Base-by-base conservation (phyloP, 306 rosid species). In the Vigna hirtella region DNA sequence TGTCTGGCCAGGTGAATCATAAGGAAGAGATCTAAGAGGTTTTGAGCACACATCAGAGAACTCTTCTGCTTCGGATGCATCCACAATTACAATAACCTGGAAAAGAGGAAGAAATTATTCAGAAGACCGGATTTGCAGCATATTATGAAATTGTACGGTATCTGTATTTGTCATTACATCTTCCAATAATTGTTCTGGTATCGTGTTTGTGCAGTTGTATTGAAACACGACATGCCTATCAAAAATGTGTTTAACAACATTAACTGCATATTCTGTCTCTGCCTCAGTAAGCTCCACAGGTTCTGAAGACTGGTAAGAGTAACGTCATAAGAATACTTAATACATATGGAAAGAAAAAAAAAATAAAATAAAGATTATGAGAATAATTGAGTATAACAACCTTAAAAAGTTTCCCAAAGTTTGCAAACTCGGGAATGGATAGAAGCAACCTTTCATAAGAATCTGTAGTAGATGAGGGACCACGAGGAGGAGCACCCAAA, bases 211-310 rank as follows among this genome's bases (percentile, higher is more conserved):
- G 94, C 97, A 89, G 93, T 93, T 95, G 88, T 87, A 95, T 85
- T 95, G 99, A 89, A 95, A 89, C 86, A 93, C 96, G 50, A 95
- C 86, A 85, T 95, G 97, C 32, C 85, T 78, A 83, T 93, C 96
- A 79, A 93, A 95, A 61, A 95, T 90, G 84, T 93, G 98, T 86
- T 95, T 95, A 67, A 95, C 99, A 79, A 83, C 98, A 83, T 91
- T 95, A 76, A 95, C 98, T 64, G 98, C 93, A 79, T 93, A 95
- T 88, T 93, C 99, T 13, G 98, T 93, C 88, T 93, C 98, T 12
- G 98, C 93, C 87, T 95, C 98, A 59, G 99, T 91, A 57, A 95
- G 94, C 83, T 95, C 99, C 91, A 95, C 98, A 36, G 96, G 96
- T 85, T 90, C 91, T 59, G 97, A 91, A 79, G 99, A 91, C 99